Percentiles rank a stretch among this genome's conserved stretches.
phyloP scores from a whole-genome alignment of 768 basidiomycete genomes.

The Grammothele lineata region DNA sequence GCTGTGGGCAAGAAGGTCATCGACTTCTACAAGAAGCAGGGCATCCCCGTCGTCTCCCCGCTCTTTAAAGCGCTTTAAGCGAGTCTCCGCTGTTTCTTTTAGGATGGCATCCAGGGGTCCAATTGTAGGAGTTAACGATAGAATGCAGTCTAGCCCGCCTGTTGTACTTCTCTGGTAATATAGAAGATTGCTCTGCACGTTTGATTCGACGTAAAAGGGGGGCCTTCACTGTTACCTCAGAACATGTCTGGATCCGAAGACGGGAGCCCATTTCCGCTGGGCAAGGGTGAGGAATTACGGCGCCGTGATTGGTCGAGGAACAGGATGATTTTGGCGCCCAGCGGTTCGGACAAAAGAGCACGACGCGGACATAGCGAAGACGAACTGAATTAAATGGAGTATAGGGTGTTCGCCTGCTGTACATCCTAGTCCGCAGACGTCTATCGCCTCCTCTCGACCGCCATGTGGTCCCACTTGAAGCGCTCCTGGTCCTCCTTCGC shows the following conservation, averaged over 20 bases:
- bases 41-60: slow-evolving; percentile 68
- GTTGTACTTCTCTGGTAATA: slow-evolving; percentile 9
- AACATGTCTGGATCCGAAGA: too few relatives aligned
- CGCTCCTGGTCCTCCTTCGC: slow-evolving; percentile 76
- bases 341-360: too few relatives aligned
- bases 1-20: slow-evolving; percentile 81
- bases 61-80: slow-evolving; percentile 63
- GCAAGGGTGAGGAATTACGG: too few relatives aligned
- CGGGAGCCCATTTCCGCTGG: too few relatives aligned
- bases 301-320: too few relatives aligned
- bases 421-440: slow-evolving; percentile 1
- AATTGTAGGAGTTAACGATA: background rate
- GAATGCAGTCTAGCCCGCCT: slow-evolving; percentile 8
- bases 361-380: too few relatives aligned
- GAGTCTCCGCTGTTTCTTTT: slow-evolving; percentile 1
- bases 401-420: slow-evolving; percentile 1
- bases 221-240: too few relatives aligned
- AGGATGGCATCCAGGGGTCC: background rate
- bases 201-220: background rate
- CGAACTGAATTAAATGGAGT: slow-evolving; percentile 3
- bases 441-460: slow-evolving; percentile 54
- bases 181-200: slow-evolving; percentile 5
- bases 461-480: slow-evolving; percentile 72
- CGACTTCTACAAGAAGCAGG: slow-evolving; percentile 79
- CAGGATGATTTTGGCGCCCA: too few relatives aligned